A percentile compares a stretch with the other conserved stretches of the same genome.
Conservation (phyloP, 345 rosid species). For the Carallia pectinifolia region DNA sequence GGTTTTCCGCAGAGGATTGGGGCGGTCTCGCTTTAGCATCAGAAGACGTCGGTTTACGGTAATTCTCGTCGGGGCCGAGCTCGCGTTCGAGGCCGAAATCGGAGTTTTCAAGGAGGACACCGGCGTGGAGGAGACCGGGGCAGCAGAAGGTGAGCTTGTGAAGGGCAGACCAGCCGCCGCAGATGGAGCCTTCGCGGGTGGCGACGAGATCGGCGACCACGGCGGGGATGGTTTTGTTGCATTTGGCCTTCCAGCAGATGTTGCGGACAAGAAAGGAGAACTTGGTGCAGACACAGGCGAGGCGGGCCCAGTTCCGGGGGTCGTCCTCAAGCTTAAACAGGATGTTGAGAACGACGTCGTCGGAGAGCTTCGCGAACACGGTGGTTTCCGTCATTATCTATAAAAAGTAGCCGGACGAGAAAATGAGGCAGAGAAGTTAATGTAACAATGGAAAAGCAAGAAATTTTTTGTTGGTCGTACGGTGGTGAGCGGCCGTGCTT, state of each 20-base stretch:
- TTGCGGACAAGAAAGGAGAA: conserved; percentile 72
- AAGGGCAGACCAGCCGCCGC: conserved; percentile 80
- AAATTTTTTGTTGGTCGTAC: no score
- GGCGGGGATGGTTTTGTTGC: conserved; percentile 54
- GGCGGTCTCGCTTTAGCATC: conserved; percentile 3
- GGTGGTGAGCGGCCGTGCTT: no score
- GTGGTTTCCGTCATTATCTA: conserved; percentile 41
- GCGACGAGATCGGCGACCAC: conserved; percentile 63
- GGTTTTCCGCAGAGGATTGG: conserved; percentile 12
- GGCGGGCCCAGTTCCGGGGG: conserved; percentile 77
- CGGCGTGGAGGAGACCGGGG: conserved; percentile 86
- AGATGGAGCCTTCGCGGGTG: conserved; percentile 23
- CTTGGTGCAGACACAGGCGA: conserved; percentile 82
- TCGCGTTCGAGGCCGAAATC: conserved; percentile 95
- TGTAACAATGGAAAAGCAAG: no score
- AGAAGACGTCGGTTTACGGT: conserved; percentile 11
- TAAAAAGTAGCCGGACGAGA: no score
- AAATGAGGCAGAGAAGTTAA: no score
- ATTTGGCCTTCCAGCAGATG: conserved; percentile 65
- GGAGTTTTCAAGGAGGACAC: conserved; percentile 83
- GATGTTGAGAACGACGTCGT: conserved; percentile 76
- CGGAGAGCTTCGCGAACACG: conserved; percentile 57
- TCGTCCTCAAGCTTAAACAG: conserved; percentile 86
- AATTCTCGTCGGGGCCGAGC: conserved; percentile 67
- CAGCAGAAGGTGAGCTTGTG: conserved; percentile 82